These are phyloP conservation scores for Chrysophaeum taylorii DNA, from an alignment of 352 stramenopile genomes.

Conservation along the genomic window DNA sequence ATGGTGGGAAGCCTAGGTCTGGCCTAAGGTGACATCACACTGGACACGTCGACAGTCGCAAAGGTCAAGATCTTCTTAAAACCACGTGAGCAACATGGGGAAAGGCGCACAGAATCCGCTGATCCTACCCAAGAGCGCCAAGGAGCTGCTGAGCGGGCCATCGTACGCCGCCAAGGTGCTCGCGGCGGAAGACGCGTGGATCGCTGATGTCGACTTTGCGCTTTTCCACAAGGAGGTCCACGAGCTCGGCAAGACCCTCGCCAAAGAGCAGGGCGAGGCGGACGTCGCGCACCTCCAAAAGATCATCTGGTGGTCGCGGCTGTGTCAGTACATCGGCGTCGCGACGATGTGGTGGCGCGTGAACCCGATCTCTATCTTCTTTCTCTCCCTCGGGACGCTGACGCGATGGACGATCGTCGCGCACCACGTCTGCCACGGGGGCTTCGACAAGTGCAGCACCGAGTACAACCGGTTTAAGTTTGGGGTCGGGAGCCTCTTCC, in stretches of 20 bases:
- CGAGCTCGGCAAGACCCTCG: constrained; percentile 46
- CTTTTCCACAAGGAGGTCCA: constrained; percentile 47
- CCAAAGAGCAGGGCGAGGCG: constrained; percentile 42
- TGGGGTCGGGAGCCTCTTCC: constrained; percentile 38
- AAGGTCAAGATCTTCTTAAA: too few species aligned
- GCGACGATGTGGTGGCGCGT: constrained; percentile 46
- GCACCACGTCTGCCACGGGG: constrained; percentile 59
- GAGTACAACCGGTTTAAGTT: constrained; percentile 54
- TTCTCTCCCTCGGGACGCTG: constrained; percentile 50
- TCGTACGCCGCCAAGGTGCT: neutral
- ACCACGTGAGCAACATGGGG: too few species aligned
- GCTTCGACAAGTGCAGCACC: constrained; percentile 51
- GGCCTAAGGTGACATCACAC: too few species aligned
- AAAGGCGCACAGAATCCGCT: too few species aligned
- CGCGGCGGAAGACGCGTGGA: constrained; percentile 39
- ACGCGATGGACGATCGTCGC: constrained; percentile 60
- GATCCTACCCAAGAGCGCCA: too few species aligned
- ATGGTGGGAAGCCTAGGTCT: too few species aligned
- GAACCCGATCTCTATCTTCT: constrained; percentile 44
- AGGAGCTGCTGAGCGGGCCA: neutral
- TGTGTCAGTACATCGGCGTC: constrained; percentile 42
- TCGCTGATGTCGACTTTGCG: constrained; percentile 50
- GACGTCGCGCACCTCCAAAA: constrained; percentile 61
- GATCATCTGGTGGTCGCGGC: constrained; percentile 54
- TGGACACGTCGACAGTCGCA: too few species aligned